phyloP scores from a whole-genome alignment of 2,329 filamentous ascomycete species.

The Anisogramma anomala region DNA sequence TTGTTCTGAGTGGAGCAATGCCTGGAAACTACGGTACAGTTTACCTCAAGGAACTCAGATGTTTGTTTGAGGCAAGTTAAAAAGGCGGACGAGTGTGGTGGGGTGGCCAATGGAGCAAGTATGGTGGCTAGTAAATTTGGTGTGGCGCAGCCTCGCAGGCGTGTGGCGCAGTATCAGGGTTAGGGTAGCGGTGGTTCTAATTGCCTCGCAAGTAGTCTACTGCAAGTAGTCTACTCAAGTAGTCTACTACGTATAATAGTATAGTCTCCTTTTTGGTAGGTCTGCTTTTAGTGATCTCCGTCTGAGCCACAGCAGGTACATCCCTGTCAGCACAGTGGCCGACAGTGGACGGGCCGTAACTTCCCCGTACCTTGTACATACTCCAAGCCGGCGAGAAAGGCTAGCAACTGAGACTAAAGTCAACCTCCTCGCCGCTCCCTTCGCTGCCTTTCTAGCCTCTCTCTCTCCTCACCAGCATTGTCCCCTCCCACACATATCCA shows the following conservation, averaged over 20 bases:
- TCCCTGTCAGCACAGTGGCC: background rate
- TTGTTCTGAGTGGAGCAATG: background rate
- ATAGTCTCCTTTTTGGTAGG: too few relatives aligned
- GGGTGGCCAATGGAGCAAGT: too few relatives aligned
- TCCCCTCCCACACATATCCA: conserved; percentile 3
- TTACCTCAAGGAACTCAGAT: background rate
- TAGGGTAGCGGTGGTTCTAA: too few relatives aligned
- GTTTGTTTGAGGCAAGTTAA: too few relatives aligned
- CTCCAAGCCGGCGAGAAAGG: background rate
- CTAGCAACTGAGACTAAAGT: background rate
- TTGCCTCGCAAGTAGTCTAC: too few relatives aligned
- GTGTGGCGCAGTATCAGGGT: too few relatives aligned
- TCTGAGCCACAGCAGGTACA: background rate
- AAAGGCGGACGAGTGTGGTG: too few relatives aligned
- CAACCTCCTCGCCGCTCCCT: conserved; percentile 3
- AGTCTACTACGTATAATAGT: too few relatives aligned
- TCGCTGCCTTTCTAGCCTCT: background rate
- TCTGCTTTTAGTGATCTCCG: background rate
- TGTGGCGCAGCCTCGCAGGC: too few relatives aligned
- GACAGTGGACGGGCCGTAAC: background rate
- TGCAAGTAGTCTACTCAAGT: too few relatives aligned
- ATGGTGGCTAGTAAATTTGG: too few relatives aligned
- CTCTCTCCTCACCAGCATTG: background rate
- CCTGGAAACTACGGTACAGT: background rate
- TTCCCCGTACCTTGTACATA: background rate